A percentile compares a stretch with the other conserved stretches of the same genome.
These are phyloP conservation scores for Pleurotus giganteus DNA, from an alignment of 768 basidiomycete species.

Conservation along the genomic window DNA sequence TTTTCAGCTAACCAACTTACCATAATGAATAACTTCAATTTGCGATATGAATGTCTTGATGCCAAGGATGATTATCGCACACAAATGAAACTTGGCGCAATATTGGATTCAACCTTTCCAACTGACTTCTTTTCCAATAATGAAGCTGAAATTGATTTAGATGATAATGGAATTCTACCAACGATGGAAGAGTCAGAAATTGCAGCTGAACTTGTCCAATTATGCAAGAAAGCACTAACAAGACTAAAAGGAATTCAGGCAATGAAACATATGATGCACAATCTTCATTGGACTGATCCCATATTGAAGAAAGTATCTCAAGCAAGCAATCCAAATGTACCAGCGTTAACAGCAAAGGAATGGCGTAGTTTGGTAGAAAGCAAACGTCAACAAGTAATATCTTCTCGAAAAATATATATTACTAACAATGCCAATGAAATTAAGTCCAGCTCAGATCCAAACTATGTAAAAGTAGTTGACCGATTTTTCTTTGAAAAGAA, in stretches of 20 bases:
- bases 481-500: background rate
- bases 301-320: background rate
- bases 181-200: no score
- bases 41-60: slow-evolving; percentile 24
- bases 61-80: slow-evolving; percentile 20
- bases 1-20: slow-evolving; percentile 14
- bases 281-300: background rate
- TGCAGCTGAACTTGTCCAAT: background rate
- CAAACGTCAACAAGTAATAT: no score
- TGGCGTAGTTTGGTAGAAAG: no score
- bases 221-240: no score
- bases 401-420: background rate
- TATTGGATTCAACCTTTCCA: no score
- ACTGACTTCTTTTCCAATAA: background rate
- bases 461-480: background rate
- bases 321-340: no score
- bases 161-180: no score
- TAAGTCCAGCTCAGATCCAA: no score
- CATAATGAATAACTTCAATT: slow-evolving; percentile 21
- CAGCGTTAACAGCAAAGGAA: background rate
- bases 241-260: no score
- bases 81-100: slow-evolving; percentile 12
- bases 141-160: background rate
- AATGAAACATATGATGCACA: background rate
- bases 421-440: no score